phyloP scores from a whole-genome alignment of 805 yeast species.

The Schwanniomyces sp. region DNA sequence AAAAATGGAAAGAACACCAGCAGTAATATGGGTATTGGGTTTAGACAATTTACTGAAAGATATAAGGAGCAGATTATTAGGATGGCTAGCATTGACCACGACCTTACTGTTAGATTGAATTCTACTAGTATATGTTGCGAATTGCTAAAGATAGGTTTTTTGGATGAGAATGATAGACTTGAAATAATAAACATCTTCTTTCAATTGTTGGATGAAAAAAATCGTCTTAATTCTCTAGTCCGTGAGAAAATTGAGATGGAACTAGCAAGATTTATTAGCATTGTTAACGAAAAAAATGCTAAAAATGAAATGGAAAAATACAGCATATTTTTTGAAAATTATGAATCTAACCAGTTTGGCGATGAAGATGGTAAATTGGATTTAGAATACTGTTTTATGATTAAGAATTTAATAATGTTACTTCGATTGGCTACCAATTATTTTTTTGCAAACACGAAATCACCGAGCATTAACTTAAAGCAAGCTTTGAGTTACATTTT shows the following conservation, averaged over 20 bases:
- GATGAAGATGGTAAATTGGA: slow-evolving; percentile 16
- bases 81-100: slow-evolving; percentile 46
- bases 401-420: slow-evolving; percentile 16
- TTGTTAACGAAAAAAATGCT: slow-evolving; percentile 41
- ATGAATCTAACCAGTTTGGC: slow-evolving; percentile 23
- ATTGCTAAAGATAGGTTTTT: slow-evolving; percentile 57
- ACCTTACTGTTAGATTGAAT: slow-evolving; percentile 50
- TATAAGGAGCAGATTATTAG: slow-evolving; percentile 65
- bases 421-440: slow-evolving; percentile 9
- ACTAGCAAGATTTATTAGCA: slow-evolving; percentile 53
- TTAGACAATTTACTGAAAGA: slow-evolving; percentile 77
- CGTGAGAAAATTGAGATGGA: slow-evolving; percentile 39
- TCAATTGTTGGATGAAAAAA: slow-evolving; percentile 19
- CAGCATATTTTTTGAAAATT: slow-evolving; percentile 27
- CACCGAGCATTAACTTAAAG: not conserved
- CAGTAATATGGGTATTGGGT: slow-evolving; percentile 49
- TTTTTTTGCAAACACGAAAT: slow-evolving; percentile 1
- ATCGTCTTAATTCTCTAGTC: slow-evolving; percentile 8
- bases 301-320: slow-evolving; percentile 36
- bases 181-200: slow-evolving; percentile 18
- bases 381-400: slow-evolving; percentile 19
- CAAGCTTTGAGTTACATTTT: slow-evolving; percentile 18
- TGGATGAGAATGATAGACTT: slow-evolving; percentile 58
- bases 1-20: slow-evolving; percentile 19
- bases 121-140: slow-evolving; percentile 55